phyloP scores from a whole-genome alignment of 192 early-diverging fungal genomes.

The Obelidium mucronatum region DNA sequence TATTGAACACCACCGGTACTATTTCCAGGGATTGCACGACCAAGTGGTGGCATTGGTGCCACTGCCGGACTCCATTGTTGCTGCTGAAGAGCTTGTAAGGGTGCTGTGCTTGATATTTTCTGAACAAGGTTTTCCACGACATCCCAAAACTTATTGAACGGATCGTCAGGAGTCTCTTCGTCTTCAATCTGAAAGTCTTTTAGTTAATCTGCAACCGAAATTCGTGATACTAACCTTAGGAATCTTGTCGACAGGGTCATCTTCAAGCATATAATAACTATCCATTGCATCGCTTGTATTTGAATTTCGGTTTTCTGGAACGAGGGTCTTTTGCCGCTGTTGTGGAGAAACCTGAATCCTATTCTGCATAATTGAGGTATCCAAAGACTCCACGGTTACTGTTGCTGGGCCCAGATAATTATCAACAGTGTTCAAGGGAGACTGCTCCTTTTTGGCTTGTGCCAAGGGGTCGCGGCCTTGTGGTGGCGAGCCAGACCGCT shows the following conservation, averaged over 20 bases:
- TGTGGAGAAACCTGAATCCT: conserved; percentile 9
- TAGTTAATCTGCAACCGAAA: background rate
- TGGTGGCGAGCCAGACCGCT: too few species aligned
- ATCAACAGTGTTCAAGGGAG: background rate
- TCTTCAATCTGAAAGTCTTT: conserved; percentile 30
- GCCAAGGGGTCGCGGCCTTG: too few species aligned
- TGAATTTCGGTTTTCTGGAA: conserved; percentile 4
- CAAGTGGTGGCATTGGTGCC: conserved; percentile 14
- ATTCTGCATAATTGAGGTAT: conserved; percentile 28
- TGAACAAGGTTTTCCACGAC: conserved; percentile 75
- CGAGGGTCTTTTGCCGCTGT: background rate
- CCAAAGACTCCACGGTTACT: conserved; percentile 45
- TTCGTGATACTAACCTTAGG: background rate
- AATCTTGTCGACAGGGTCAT: conserved; percentile 1
- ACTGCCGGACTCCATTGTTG: conserved; percentile 5
- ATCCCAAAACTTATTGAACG: conserved; percentile 85
- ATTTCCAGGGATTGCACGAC: background rate
- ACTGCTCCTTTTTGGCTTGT: background rate
- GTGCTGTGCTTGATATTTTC: conserved; percentile 61
- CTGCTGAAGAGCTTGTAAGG: conserved; percentile 15
- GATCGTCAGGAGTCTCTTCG: conserved; percentile 72
- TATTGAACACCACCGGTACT: too few species aligned
- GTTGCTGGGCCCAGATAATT: conserved; percentile 36
- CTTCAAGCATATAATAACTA: conserved; percentile 39
- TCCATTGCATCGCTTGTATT: conserved; percentile 23